Evolutionary conservation across 2,329 filamentous ascomycete genomes (phyloP), one percentile per base, ranked within the genome.

Genomic region (Botrytis paeoniae): DNA sequence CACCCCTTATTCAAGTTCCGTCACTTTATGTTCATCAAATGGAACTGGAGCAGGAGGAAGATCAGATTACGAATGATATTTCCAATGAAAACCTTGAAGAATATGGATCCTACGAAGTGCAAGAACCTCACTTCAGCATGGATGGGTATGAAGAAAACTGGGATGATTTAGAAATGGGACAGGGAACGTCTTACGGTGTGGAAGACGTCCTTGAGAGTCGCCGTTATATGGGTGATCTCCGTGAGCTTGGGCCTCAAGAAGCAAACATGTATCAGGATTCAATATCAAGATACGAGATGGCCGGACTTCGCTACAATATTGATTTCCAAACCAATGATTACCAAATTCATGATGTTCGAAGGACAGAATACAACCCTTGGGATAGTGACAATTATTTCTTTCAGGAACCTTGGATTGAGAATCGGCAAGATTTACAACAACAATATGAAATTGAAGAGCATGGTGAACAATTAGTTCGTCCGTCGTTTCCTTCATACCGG

Each of bases 1-100:
- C 70, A 14, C 62, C 70, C 10, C 48, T 60, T 3, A 48, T 72
- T 37, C 63, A 51, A 39, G 37, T 48, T 39, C 62, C 48, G 25
- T 72, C 70, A 10, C 54, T 72, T 4, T 70, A 73, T 35, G 63
- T 48, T 54, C 37, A 48, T 51, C 61, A 71, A 48, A 4, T 70
- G 25, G 69, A 70, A 57, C 16, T 57, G 45, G 61, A 64, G 14
- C 70, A 59, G 43, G 60, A 45, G 32, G 32, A 68, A 64, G 25
- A 35, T 43, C 61, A 66, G 16, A 57, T 37, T 12, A 16, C 48
- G n/a, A 43, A 57, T n/a, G 18, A 18, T 57, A 18, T 32, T 22
- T 41, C 16, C 12, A 32, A 57, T 25, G 37, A 32, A 41, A 41
- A 3, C 1, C 10, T 41, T 32, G 65, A 57, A 57, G 37, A 41